Conservation (phyloP, 805 yeast species). For the Barnettozyma sucrosica region DNA sequence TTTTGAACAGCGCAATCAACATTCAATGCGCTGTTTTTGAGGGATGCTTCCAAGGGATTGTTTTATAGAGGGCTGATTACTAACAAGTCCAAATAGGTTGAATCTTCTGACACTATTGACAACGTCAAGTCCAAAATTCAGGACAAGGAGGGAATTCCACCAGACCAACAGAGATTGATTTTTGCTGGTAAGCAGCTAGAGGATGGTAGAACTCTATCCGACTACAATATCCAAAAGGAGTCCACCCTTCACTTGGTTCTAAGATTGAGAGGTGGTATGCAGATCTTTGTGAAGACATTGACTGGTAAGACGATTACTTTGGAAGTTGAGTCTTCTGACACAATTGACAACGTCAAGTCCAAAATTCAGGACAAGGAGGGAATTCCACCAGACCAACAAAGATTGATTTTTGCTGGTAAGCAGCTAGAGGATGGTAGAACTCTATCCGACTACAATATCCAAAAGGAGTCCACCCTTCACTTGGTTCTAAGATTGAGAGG, state of each 20-base stretch:
- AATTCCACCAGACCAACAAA: slow-evolving; percentile 98
- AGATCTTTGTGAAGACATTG: slow-evolving; percentile 93
- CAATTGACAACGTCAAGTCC: slow-evolving; percentile 89
- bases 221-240: slow-evolving; percentile 93
- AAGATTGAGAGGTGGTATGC: slow-evolving; percentile 87
- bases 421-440: slow-evolving; percentile 95
- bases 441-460: slow-evolving; percentile 88
- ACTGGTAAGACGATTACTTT: slow-evolving; percentile 97
- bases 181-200: slow-evolving; percentile 95
- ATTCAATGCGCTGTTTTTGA: neutral
- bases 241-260: slow-evolving; percentile 79
- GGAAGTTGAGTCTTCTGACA: slow-evolving; percentile 96
- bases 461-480: slow-evolving; percentile 85
- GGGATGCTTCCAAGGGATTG: neutral
- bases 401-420: slow-evolving; percentile 94
- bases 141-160: slow-evolving; percentile 98
- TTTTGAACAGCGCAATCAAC: no score
- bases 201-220: slow-evolving; percentile 90
- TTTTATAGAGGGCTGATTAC: neutral
- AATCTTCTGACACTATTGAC: slow-evolving; percentile 95
- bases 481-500: slow-evolving; percentile 85
- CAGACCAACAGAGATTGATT: slow-evolving; percentile 97
- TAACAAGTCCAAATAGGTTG: slow-evolving; percentile 91
- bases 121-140: slow-evolving; percentile 92
- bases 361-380: slow-evolving; percentile 98